Conservation (phyloP, 768 basidiomycete species). For the Podaxis rugospora region DNA sequence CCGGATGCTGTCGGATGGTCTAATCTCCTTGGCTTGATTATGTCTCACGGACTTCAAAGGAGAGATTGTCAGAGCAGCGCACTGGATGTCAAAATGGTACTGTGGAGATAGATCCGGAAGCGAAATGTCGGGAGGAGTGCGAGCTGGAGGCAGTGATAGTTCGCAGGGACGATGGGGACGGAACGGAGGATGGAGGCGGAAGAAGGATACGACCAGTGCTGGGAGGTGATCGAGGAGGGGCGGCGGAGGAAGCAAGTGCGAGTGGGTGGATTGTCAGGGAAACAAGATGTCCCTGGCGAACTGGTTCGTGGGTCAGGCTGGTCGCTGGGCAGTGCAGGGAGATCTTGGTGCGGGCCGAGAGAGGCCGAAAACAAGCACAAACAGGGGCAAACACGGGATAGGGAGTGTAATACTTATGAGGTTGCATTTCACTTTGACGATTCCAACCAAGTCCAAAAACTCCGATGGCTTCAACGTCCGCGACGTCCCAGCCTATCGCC, state of each 20-base stretch:
- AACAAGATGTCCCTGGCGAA: not conserved
- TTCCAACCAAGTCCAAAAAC: slow-evolving; percentile 1
- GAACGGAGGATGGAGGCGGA: not conserved
- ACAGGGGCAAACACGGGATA: not conserved
- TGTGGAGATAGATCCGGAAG: not conserved
- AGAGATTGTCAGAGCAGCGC: too few species aligned
- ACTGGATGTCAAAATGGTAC: too few species aligned
- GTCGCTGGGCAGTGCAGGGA: not conserved
- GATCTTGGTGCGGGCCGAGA: slow-evolving; percentile 1
- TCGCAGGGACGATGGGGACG: slow-evolving; percentile 3
- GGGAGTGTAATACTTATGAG: slow-evolving; percentile 3
- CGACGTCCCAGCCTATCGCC: slow-evolving; percentile 43
- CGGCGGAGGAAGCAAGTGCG: not conserved
- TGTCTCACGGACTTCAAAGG: too few species aligned
- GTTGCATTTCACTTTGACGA: not conserved
- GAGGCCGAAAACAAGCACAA: not conserved
- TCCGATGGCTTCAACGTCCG: slow-evolving; percentile 16
- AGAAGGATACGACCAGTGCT: not conserved
- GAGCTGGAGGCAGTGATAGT: not conserved
- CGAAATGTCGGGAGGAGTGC: not conserved
- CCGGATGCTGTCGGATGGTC: not conserved
- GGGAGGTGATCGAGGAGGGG: not conserved
- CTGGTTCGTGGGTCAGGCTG: not conserved
- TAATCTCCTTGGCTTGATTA: not conserved
- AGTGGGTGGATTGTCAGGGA: not conserved